Evolutionary conservation across 2,329 filamentous ascomycete species (phyloP), one percentile per base, ranked within the genome.

Genomic region (Aspergillus neotritici): DNA sequence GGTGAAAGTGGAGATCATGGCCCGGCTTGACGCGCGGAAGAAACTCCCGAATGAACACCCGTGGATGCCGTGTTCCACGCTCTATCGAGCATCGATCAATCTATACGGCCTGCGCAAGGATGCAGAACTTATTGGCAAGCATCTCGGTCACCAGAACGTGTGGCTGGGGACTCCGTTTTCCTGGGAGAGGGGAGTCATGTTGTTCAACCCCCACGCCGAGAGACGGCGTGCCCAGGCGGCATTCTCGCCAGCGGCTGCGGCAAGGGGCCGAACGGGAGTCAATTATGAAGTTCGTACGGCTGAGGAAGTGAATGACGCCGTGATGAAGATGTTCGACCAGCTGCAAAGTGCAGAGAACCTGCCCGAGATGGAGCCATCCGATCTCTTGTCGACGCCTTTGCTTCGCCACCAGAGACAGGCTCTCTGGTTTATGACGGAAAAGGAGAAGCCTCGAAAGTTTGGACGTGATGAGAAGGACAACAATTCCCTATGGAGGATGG

Each of bases 371-470:
- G 82, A 91, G 4, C 77, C 87, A 0, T 74, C 80, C 41, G 51
- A 68, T 2, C 65, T 71, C 5, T 76, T 93, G 41, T 75, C 76
- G 43, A 89, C 83, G 0, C 74, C 79, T 21, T 70, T 97, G 13
- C 79, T 96, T 33, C 76, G 77, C 45, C 91, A 97, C 66, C 91
- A 97, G 64, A 93, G 87, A 63, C 89, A 96, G 66, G 91, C 86
- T 0, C 75, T 97, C 0, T 80, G 83, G 61, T 97, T 95, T 61
- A 88, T 97, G 84, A 80, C 75, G 8, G 78, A 79, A 14, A 85
- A 87, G 49, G 91, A 97, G 65, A 78, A 80, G 37, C 77, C 80
- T 0, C 74, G 78, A 10, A 72, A 73, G n/a, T 76, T 76, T 40
- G 78, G 79, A 14, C 71, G 72, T 0, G 70, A 74, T 3, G 79